A percentile compares a stretch with the other conserved stretches of the same genome.
phyloP scores from a whole-genome alignment of 805 yeast genomes.

The Lachancea kluyveri region DNA sequence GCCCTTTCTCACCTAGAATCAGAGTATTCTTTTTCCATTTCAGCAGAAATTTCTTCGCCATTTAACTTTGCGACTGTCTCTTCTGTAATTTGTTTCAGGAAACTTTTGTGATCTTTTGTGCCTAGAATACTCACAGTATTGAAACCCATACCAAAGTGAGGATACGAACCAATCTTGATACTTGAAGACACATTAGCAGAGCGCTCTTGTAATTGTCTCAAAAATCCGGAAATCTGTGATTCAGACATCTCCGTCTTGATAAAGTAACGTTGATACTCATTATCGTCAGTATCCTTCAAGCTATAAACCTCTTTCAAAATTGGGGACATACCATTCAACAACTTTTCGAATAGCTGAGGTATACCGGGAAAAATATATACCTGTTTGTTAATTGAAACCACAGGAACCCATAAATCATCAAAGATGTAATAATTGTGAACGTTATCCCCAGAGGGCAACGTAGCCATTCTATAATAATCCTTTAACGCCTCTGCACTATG shows the following conservation, averaged over 20 bases:
- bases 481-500: conserved; percentile 38
- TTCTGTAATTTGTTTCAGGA: conserved; percentile 40
- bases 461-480: conserved; percentile 77
- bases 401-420: conserved; percentile 75
- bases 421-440: conserved; percentile 43
- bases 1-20: conserved; percentile 13
- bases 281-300: conserved; percentile 23
- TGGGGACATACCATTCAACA: conserved; percentile 43
- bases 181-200: conserved; percentile 26
- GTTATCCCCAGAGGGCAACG: conserved; percentile 49
- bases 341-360: conserved; percentile 60
- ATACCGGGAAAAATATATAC: conserved; percentile 80
- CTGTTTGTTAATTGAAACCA: conserved; percentile 58
- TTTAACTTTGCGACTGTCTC: conserved; percentile 41
- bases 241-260: conserved; percentile 60
- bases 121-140: conserved; percentile 76
- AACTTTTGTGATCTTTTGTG: conserved; percentile 32
- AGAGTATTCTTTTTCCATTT: conserved; percentile 43
- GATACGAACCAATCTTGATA: conserved; percentile 79
- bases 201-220: conserved; percentile 45
- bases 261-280: conserved; percentile 40
- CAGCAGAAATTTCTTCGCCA: conserved; percentile 52
- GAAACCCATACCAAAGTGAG: conserved; percentile 59
- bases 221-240: conserved; percentile 60
- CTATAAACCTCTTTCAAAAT: conserved; percentile 33